phyloP scores from a whole-genome alignment of 805 yeast species.

The Saturnispora sanitii region DNA sequence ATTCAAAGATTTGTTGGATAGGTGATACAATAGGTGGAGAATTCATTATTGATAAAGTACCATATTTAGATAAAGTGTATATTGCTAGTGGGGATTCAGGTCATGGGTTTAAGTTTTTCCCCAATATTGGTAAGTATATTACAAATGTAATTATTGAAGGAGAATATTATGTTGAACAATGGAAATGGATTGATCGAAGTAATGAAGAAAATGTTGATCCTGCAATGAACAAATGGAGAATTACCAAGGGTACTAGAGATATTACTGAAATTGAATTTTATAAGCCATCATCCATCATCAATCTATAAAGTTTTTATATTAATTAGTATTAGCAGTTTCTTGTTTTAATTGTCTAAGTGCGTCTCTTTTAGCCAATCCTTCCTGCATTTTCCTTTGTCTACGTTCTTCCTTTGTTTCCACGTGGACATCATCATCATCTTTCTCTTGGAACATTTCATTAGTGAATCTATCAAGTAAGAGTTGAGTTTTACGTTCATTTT shows the following conservation, averaged over 20 bases:
- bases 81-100: slow-evolving; percentile 40
- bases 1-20: slow-evolving; percentile 28
- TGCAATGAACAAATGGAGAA: slow-evolving; percentile 19
- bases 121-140: slow-evolving; percentile 36
- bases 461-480: slow-evolving; percentile 37
- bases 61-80: slow-evolving; percentile 23
- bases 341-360: slow-evolving; percentile 16
- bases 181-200: slow-evolving; percentile 26
- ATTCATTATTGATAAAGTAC: slow-evolving; percentile 32
- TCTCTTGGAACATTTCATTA: slow-evolving; percentile 17
- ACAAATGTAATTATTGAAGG: slow-evolving; percentile 19
- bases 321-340: no score
- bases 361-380: slow-evolving; percentile 34
- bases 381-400: slow-evolving; percentile 40
- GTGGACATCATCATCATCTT: background rate
- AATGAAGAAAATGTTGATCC: slow-evolving; percentile 15
- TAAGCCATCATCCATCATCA: background rate
- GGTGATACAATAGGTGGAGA: slow-evolving; percentile 31
- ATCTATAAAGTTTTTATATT: no score
- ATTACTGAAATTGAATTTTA: slow-evolving; percentile 10
- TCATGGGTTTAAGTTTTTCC: slow-evolving; percentile 36
- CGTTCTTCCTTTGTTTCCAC: slow-evolving; percentile 50
- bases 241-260: slow-evolving; percentile 13
- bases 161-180: slow-evolving; percentile 17
- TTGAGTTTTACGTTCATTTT: slow-evolving; percentile 50